Conservation (phyloP, 2,329 filamentous ascomycete species). For the Aspergillus uvarum region DNA sequence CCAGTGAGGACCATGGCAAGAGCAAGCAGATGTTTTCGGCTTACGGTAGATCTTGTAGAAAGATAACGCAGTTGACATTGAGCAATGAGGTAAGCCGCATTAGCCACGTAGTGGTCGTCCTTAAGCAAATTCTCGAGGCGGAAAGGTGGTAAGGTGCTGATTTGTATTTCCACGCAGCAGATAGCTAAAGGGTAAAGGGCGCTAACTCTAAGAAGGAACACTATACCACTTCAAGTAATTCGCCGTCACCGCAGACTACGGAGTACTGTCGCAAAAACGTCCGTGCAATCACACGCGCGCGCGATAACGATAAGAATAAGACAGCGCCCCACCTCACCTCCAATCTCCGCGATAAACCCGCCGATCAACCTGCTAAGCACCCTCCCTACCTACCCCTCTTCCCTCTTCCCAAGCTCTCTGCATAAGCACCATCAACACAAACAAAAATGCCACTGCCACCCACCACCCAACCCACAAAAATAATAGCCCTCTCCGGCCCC, state of each 20-base stretch:
- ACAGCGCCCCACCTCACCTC: too few relatives aligned
- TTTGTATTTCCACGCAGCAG: neutral
- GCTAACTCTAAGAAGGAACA: neutral
- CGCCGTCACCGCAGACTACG: neutral
- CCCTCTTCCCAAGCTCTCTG: neutral
- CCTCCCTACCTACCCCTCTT: too few relatives aligned
- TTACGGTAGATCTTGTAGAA: neutral
- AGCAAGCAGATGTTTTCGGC: neutral
- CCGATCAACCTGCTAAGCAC: too few relatives aligned
- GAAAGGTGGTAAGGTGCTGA: neutral
- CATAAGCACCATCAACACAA: neutral
- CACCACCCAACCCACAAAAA: conserved; percentile 38
- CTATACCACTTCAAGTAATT: neutral
- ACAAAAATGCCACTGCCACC: neutral
- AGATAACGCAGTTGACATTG: neutral
- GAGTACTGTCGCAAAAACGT: too few relatives aligned
- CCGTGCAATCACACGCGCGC: too few relatives aligned
- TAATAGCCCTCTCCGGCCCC: conserved; percentile 82
- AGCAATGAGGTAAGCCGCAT: neutral
- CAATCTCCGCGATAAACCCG: too few relatives aligned
- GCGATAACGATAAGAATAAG: too few relatives aligned
- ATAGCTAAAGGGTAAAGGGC: neutral
- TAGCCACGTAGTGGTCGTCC: neutral
- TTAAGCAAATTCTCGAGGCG: neutral
- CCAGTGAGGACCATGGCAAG: neutral